Evolutionary conservation across 441 rosid species (phyloP).

Genomic region (Metrosideros polymorpha): DNA sequence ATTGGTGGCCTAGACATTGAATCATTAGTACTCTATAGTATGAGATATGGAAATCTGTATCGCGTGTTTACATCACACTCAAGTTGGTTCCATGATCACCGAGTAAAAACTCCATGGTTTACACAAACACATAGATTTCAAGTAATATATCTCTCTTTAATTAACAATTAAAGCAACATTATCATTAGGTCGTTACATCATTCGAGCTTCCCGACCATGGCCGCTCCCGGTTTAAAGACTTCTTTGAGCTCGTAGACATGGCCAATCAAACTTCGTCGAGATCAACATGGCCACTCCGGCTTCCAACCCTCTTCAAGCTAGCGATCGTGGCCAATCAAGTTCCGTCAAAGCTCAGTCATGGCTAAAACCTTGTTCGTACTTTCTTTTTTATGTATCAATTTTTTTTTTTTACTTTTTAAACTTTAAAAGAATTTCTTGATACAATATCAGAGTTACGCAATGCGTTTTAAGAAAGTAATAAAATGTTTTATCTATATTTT

Average conservation of each 20-base stretch:
- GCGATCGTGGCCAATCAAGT: background rate
- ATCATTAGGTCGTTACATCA: background rate
- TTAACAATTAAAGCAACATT: rapidly evolving
- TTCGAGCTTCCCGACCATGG: background rate
- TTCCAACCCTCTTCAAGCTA: background rate
- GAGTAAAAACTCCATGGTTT: background rate
- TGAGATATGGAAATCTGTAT: background rate
- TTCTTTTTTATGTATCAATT: too few relatives aligned
- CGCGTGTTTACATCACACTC: background rate
- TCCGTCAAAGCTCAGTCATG: too few relatives aligned
- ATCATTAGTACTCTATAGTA: background rate
- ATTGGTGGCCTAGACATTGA: background rate
- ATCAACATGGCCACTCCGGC: background rate
- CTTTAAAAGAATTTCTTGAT: too few relatives aligned
- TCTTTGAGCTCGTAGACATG: background rate
- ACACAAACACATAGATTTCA: background rate
- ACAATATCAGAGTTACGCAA: rapidly evolving
- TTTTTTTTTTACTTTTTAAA: background rate
- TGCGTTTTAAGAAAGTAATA: background rate
- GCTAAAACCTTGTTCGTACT: background rate
- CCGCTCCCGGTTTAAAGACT: rapidly evolving
- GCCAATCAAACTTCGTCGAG: background rate
- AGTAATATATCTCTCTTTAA: background rate
- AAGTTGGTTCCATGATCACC: too few relatives aligned
- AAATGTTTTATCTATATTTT: rapidly evolving